Percentiles rank a stretch among this genome's conserved stretches.
These are phyloP conservation scores for Binderoboletus segoi DNA, from an alignment of 1,284 basidiomycete genomes.

Conservation along the genomic window DNA sequence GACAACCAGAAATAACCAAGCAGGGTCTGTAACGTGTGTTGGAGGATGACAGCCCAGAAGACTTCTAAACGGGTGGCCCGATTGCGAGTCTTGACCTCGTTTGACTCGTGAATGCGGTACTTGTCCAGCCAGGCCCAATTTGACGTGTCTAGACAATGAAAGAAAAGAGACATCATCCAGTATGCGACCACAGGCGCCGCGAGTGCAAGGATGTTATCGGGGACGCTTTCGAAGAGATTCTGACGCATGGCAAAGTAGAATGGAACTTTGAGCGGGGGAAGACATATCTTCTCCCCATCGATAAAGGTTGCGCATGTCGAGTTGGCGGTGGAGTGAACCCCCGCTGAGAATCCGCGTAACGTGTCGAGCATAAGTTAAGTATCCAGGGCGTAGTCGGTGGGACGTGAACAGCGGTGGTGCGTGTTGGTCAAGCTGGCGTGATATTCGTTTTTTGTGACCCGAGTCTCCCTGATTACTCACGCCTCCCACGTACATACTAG, in stretches of 20 bases:
- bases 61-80: constrained; percentile 74
- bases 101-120: constrained; percentile 87
- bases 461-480: neutral
- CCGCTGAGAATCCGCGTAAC: constrained; percentile 10
- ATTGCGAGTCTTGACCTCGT: constrained; percentile 80
- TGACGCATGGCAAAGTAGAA: constrained; percentile 65
- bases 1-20: constrained; percentile 76
- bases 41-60: constrained; percentile 77
- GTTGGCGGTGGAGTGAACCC: constrained; percentile 13
- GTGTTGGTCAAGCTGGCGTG: neutral
- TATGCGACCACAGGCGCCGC: constrained; percentile 83
- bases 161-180: constrained; percentile 83
- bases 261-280: constrained; percentile 39
- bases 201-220: constrained; percentile 78
- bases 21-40: constrained; percentile 84
- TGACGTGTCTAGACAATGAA: constrained; percentile 79
- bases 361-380: constrained; percentile 17
- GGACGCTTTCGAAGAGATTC: constrained; percentile 59
- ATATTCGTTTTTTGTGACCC: neutral
- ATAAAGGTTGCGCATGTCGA: constrained; percentile 32
- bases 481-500: constrained; percentile 16
- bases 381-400: neutral
- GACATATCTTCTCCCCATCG: constrained; percentile 29
- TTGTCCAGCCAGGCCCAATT: constrained; percentile 80
- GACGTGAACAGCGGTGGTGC: neutral